A percentile compares a stretch with the other conserved stretches of the same genome.
Evolutionary conservation across 2,329 filamentous ascomycete species (phyloP).

Genomic region (Periconia digitata): DNA sequence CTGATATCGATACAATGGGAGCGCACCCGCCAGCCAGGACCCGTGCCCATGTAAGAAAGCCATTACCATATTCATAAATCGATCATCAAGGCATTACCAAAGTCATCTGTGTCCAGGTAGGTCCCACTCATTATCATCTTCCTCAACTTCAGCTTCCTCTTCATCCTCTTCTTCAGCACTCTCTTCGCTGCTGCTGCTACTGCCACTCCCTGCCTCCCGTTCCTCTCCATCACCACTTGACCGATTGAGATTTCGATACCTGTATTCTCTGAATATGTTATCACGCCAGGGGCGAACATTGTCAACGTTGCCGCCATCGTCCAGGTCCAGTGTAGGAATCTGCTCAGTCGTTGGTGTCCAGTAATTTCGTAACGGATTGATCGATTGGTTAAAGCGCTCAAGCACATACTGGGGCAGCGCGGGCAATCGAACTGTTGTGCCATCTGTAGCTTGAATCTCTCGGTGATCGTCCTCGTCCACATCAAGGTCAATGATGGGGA

Average conservation of each 20-base stretch:
- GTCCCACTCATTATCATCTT: constrained; percentile 27
- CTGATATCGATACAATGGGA: not conserved
- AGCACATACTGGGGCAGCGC: constrained; percentile 50
- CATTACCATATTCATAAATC: not conserved
- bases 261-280: constrained; percentile 20
- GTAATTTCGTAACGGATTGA: constrained; percentile 51
- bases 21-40: not conserved
- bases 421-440: constrained; percentile 40
- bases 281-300: constrained; percentile 35
- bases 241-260: constrained; percentile 24
- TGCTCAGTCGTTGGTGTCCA: constrained; percentile 38
- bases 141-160: constrained; percentile 22
- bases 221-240: constrained; percentile 32
- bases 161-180: constrained; percentile 30
- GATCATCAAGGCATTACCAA: not conserved
- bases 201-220: constrained; percentile 27
- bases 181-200: constrained; percentile 29
- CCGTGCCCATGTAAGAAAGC: constrained; percentile 8
- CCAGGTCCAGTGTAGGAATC: constrained; percentile 32
- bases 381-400: constrained; percentile 47
- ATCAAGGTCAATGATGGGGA: constrained; percentile 40
- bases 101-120: constrained; percentile 40
- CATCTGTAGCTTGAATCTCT: constrained; percentile 37
- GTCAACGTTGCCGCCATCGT: constrained; percentile 20
- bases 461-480: constrained; percentile 36